These are phyloP conservation scores for Penicillium sumatraense DNA, from an alignment of 2,329 filamentous ascomycete species.

Conservation along the genomic window DNA sequence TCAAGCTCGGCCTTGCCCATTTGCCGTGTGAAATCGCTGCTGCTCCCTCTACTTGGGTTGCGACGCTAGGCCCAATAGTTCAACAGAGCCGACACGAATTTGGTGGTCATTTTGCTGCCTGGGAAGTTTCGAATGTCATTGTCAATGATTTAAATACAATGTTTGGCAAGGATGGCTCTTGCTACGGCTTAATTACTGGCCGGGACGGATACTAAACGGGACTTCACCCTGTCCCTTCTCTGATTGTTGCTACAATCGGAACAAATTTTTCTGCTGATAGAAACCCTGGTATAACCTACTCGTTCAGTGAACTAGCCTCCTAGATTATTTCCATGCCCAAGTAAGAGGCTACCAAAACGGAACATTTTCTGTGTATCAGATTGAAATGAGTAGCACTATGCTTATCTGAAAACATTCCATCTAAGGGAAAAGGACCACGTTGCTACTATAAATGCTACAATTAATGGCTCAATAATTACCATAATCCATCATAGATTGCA, in stretches of 20 bases:
- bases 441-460: too few species aligned
- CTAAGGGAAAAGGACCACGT: too few species aligned
- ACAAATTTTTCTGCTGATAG: too few species aligned
- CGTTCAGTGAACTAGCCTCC: background rate
- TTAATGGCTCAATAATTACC: too few species aligned
- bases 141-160: conserved; percentile 20
- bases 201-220: conserved; percentile 15
- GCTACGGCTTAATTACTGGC: conserved; percentile 12
- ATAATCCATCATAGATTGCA: too few species aligned
- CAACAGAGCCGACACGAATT: conserved; percentile 18
- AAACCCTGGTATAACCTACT: too few species aligned
- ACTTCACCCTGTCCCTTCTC: background rate
- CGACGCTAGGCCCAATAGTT: conserved; percentile 22
- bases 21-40: conserved; percentile 25
- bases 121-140: conserved; percentile 24
- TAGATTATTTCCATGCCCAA: too few species aligned
- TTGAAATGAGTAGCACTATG: too few species aligned
- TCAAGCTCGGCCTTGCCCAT: conserved; percentile 25
- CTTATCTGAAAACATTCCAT: too few species aligned
- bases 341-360: too few species aligned
- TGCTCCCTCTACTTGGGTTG: conserved; percentile 25
- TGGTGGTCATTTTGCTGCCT: conserved; percentile 30
- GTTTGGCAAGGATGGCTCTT: conserved; percentile 21
- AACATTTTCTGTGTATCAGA: too few species aligned
- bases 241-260: too few species aligned